Percentiles rank a stretch among this genome's conserved stretches.
Conservation (phyloP, 2,329 filamentous ascomycete genomes). For the Aspergillus neoniger region DNA sequence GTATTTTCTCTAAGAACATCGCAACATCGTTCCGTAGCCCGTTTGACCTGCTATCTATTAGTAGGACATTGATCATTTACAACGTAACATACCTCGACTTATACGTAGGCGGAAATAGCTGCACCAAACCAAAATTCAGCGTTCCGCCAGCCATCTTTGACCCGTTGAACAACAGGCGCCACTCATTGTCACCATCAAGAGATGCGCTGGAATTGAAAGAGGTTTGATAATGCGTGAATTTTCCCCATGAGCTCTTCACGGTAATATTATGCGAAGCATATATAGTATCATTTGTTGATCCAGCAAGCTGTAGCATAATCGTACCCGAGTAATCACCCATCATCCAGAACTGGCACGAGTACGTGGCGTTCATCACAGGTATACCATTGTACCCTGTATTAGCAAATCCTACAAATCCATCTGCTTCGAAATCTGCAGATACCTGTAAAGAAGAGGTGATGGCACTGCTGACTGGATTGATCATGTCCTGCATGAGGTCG, state of each 20-base stretch:
- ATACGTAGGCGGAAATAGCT: conserved; percentile 32
- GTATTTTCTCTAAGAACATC: conserved; percentile 54
- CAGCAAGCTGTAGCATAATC: conserved; percentile 30
- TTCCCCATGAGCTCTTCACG: conserved; percentile 22
- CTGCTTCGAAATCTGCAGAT: conserved; percentile 20
- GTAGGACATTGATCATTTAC: background rate
- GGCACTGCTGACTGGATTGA: conserved; percentile 29
- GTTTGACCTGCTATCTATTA: conserved; percentile 41
- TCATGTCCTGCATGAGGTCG: conserved; percentile 27
- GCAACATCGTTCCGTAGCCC: conserved; percentile 60
- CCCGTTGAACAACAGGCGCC: conserved; percentile 31
- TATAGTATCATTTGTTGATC: conserved; percentile 24
- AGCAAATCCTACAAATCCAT: conserved; percentile 42
- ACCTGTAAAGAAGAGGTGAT: conserved; percentile 33
- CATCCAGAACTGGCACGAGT: conserved; percentile 36
- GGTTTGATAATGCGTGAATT: conserved; percentile 26
- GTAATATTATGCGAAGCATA: conserved; percentile 32
- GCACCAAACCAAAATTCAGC: conserved; percentile 30
- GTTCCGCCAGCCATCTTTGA: conserved; percentile 22
- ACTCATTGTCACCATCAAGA: conserved; percentile 31
- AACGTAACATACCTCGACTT: conserved; percentile 16
- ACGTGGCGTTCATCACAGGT: conserved; percentile 29
- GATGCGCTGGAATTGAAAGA: conserved; percentile 26
- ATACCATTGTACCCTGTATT: conserved; percentile 46
- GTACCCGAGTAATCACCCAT: conserved; percentile 31